Evolutionary conservation across 139 green algal species (phyloP).

Genomic region (Micromonas pusilla): DNA sequence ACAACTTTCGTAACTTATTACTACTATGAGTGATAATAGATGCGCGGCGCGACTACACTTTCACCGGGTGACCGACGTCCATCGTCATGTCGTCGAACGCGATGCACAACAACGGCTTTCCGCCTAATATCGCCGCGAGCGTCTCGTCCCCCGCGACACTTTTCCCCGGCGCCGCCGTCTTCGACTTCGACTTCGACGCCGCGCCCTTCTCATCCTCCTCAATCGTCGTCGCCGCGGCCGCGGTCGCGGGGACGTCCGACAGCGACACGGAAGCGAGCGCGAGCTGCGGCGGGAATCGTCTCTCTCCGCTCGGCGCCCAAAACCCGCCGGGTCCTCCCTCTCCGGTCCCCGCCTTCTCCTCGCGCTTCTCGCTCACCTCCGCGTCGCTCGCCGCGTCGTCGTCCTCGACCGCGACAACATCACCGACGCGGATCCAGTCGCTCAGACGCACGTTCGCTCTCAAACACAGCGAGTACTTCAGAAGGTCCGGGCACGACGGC

Average conservation of each 20-base stretch:
- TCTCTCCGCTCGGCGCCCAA: too few species aligned
- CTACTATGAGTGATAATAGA: not conserved
- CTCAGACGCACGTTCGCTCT: constrained; percentile 15
- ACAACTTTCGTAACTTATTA: not conserved
- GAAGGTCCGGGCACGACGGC: constrained; percentile 1
- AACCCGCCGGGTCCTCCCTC: too few species aligned
- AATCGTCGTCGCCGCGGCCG: not conserved
- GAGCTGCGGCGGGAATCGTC: not conserved
- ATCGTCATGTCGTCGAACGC: constrained; percentile 22
- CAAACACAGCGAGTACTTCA: constrained; percentile 22
- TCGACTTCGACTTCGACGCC: not conserved
- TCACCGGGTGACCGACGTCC: too few species aligned
- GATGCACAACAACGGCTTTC: constrained; percentile 16
- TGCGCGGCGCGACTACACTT: too few species aligned
- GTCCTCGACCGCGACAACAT: not conserved
- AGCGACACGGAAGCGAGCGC: not conserved
- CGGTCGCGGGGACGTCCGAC: not conserved
- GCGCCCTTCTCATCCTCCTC: too few species aligned
- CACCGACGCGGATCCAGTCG: not conserved
- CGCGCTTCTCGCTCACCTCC: too few species aligned
- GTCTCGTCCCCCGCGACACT: not conserved
- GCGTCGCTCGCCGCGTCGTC: not conserved
- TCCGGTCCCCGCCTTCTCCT: too few species aligned
- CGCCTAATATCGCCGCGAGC: not conserved
- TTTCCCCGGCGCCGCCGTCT: not conserved